Evolutionary conservation across 768 basidiomycete species (phyloP), one percentile per base, ranked within the genome.

Genomic region (Rickenella mellea): DNA sequence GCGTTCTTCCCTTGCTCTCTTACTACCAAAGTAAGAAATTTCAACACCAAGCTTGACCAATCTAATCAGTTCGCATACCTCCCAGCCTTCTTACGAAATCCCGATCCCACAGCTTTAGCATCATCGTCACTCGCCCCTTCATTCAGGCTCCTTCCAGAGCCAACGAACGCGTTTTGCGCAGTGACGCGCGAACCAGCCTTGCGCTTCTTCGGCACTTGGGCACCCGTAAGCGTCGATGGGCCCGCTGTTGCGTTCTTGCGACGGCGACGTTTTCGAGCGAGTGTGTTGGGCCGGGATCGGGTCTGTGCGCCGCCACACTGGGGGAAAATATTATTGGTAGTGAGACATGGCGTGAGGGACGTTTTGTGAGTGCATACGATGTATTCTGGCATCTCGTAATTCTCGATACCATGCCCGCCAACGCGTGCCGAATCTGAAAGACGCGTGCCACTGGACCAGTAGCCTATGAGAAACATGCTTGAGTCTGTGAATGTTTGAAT

Each of bases 281-380:
- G 51, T 5, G 67, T 60, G 21, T 70, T 64, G n/a, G 81, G 79
- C 3, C 80, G 72, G 4, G 71, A 52, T 31, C 76, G 73, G 4
- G 68, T 63, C 53, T 88, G 83, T 11, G 87, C 85, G 11, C 86
- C 87, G 41, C 88, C 87, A 48, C 86, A 88, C 84, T 87, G 40
- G 6, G 27, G 26, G 35, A 28, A 30, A 8, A 30, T 25, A 43
- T 35, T 35, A 35, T 42, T 25, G 21, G 28, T 20, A 14, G 24
- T 29, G 40, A 15, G n/a, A 6, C 17, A 10, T 35, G 5, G 11
- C 15, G 40, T 21, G 31, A 39, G 2, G 6, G 37, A 26, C 45
- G n/a, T 38, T 15, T 27, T n/a, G 22, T 20, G 11, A 27, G 28
- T 4, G n/a, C 64, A 20, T 48, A 86, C 86, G 69, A 88, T 73